Evolutionary conservation across 2,329 filamentous ascomycete genomes (phyloP).

Genomic region (Colletotrichum lentis): DNA sequence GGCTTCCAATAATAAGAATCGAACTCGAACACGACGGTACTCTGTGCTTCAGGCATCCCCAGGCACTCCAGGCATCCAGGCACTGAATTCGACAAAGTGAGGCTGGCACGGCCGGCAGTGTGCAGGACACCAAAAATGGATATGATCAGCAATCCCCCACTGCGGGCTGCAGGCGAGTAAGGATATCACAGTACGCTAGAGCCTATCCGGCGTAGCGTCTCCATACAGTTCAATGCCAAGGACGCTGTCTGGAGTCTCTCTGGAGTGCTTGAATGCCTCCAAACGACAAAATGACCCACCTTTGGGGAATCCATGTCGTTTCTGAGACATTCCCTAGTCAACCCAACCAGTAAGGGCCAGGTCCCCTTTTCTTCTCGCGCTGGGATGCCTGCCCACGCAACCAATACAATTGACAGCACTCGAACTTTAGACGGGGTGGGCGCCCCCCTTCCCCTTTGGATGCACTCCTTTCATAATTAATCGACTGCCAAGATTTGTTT

Average conservation of each 20-base stretch:
- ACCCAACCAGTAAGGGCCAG: constrained; percentile 29
- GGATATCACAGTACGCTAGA: constrained; percentile 27
- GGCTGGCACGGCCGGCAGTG: constrained; percentile 37
- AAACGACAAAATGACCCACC: constrained; percentile 28
- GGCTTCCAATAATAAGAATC: constrained; percentile 21
- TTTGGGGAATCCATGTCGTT: constrained; percentile 47
- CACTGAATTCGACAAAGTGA: constrained; percentile 34
- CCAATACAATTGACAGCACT: constrained; percentile 13
- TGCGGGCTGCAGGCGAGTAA: constrained; percentile 41
- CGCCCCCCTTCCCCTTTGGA: constrained; percentile 16
- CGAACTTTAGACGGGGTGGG: constrained; percentile 4
- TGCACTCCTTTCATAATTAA: constrained; percentile 36
- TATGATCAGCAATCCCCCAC: constrained; percentile 43
- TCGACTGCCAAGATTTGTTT: constrained; percentile 33
- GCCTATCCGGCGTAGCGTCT: constrained; percentile 28
- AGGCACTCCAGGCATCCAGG: constrained; percentile 19
- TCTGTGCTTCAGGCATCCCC: constrained; percentile 25
- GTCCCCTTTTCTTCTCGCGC: constrained; percentile 20
- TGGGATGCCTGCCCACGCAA: constrained; percentile 12
- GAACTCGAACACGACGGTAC: constrained; percentile 15
- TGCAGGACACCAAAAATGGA: constrained; percentile 40
- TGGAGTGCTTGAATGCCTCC: constrained; percentile 28
- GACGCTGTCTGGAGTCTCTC: constrained; percentile 32
- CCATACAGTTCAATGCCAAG: constrained; percentile 35
- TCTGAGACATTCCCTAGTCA: constrained; percentile 48